Conservation (phyloP, 768 basidiomycete species). For the Suillus spraguei region DNA sequence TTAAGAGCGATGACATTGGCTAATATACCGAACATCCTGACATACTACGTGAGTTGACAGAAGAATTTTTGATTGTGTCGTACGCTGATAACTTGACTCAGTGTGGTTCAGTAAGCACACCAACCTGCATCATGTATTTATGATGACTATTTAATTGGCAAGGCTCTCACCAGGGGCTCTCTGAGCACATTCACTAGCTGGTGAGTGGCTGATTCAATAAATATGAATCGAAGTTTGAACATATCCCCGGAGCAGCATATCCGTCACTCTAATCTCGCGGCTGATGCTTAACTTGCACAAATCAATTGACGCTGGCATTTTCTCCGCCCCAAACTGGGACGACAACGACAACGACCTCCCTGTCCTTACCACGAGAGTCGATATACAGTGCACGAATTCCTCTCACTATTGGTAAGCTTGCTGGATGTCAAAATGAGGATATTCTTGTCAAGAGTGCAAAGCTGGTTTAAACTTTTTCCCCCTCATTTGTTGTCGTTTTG, state of each 20-base stretch:
- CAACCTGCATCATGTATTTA: not conserved
- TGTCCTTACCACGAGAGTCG: not conserved
- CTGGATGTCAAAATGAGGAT: not conserved
- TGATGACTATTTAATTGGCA: not conserved
- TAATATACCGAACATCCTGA: not conserved
- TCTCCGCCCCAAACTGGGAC: not conserved
- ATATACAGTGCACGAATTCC: not conserved
- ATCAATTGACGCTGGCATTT: not conserved
- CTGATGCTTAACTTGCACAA: constrained; percentile 1
- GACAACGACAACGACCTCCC: not conserved
- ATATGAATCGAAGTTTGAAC: not conserved
- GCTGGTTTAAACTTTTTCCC: not conserved
- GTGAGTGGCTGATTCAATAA: not conserved
- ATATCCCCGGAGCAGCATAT: not conserved
- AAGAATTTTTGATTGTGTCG: not conserved
- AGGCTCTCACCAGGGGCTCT: not conserved
- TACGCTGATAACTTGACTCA: not conserved
- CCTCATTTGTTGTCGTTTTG: not conserved
- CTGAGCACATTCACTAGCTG: constrained; percentile 3
- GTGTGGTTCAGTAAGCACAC: not conserved
- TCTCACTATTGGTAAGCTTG: not conserved
- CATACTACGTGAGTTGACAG: not conserved
- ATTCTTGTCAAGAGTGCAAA: not conserved
- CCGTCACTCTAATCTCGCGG: not conserved
- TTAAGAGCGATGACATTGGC: not conserved